Base-by-base conservation (phyloP, 2,329 filamentous ascomycete genomes). In the Karstenula rhodostoma region DNA sequence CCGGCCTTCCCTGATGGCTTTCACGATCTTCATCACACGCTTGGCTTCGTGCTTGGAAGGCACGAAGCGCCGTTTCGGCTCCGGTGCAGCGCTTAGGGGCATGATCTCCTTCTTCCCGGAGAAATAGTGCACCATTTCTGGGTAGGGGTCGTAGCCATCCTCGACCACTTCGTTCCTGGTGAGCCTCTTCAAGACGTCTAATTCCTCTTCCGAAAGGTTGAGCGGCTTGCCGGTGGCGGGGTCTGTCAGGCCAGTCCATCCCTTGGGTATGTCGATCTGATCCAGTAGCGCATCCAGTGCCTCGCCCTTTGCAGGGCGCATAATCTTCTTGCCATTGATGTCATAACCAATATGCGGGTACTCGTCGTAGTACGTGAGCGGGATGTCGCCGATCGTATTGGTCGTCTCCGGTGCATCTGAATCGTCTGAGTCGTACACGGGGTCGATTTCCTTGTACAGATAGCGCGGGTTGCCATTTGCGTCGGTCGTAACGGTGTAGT, bases 271-370 rank as follows among this genome's bases (percentile, higher is more conserved):
- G 74, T 99, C 95, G 71, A 99, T 99, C 79, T 92, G 97, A 72
- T 99, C 94, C 10, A 99, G 84, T 46, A 99, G 85, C 13, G 93
- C 93, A 82, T 99, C 95, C 33, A 99, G 82, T 37, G 95, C 95
- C 76, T 97, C 91, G 55, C 94, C 94, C 68, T 93, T 94, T 4
- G 96, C 95, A 7, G 95, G 95, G 55, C 95, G 90, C 89, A 97
- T 92, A 66, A 99, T 97, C 79, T 92, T 96, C 86, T 96, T 97
- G 78, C 95, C 95, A 78, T 99, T 96, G 82, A 99, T 98, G 72
- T 97, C 92, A 80, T 99, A 99, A 61, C 95, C 95, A 75, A 99
- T 97, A 77, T 99, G 95, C 53, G 95, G 95, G 76, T 97, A 99
- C 37, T 92, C 91, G 77, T 99, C 95, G 82, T 99, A 99, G 80